Percentiles rank a stretch among this genome's conserved stretches.
Evolutionary conservation across 257 asterid genomes (phyloP).

Genomic region (Solanum chiquidenum): DNA sequence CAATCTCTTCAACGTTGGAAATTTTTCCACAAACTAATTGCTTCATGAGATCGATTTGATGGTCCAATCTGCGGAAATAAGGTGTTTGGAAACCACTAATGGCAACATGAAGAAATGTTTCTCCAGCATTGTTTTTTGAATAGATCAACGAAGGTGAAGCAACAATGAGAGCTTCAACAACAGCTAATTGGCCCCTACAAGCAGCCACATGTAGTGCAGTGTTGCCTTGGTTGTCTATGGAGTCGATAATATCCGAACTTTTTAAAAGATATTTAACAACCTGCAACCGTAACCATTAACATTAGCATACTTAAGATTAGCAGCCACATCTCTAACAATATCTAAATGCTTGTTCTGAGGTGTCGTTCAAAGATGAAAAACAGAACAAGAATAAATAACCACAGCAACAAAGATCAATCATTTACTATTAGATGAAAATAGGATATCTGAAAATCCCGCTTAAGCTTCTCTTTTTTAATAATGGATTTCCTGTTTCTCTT

Average conservation of each 20-base stretch:
- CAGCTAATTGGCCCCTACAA: constrained; percentile 66
- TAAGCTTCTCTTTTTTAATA: background rate
- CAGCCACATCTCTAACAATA: background rate
- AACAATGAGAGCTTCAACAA: constrained; percentile 55
- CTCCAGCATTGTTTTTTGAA: constrained; percentile 45
- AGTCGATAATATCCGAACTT: constrained; percentile 25
- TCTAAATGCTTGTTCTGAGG: background rate
- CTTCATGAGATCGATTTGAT: constrained; percentile 62
- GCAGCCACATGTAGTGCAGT: constrained; percentile 86
- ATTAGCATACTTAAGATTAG: background rate
- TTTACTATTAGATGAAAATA: background rate
- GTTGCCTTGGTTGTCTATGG: constrained; percentile 66
- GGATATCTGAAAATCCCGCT: background rate
- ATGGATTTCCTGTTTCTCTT: background rate
- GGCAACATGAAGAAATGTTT: constrained; percentile 68
- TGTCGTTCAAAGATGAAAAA: background rate
- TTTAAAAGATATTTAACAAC: constrained; percentile 52
- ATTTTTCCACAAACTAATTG: constrained; percentile 33
- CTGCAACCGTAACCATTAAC: constrained; percentile 19
- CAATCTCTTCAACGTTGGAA: constrained; percentile 34
- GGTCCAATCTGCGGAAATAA: constrained; percentile 76
- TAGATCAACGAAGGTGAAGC: constrained; percentile 46
- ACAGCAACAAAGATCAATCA: background rate
- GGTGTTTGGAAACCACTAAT: constrained; percentile 75
- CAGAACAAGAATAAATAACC: background rate